Conservation (phyloP, 75 land plant genomes). For the Azolla pinnata region DNA sequence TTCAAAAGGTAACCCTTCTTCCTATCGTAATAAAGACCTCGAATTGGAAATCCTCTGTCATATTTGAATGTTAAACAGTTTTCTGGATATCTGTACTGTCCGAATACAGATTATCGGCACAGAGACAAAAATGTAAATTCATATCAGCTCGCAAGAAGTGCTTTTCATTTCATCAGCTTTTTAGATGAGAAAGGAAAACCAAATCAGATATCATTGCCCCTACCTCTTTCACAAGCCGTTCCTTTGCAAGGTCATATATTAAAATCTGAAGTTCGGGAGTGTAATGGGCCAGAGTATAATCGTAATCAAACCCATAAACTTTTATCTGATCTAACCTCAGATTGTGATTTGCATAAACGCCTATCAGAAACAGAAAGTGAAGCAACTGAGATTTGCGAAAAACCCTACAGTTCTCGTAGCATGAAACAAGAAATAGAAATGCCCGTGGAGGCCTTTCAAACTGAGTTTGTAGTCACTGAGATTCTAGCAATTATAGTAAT, state of each 20-base stretch:
- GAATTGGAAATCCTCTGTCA: conserved; percentile 74
- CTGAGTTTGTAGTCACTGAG: not conserved
- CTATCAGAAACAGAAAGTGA: conserved; percentile 19
- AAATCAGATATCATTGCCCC: conserved; percentile 4
- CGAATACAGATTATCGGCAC: not conserved
- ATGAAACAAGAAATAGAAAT: not conserved
- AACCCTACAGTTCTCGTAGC: not conserved
- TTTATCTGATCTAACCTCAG: conserved; percentile 59
- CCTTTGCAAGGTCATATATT: conserved; percentile 83
- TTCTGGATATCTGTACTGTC: conserved; percentile 87
- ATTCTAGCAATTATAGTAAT: not conserved
- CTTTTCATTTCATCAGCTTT: too few species aligned
- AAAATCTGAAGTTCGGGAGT: conserved; percentile 55
- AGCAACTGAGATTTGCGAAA: not conserved
- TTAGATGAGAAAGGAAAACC: not conserved
- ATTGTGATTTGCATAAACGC: conserved; percentile 84
- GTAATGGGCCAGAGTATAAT: conserved; percentile 92
- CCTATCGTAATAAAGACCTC: conserved; percentile 92
- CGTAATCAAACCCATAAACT: conserved; percentile 97
- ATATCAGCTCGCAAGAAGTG: too few species aligned
- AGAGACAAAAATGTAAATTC: not conserved
- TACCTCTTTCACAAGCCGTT: conserved; percentile 93
- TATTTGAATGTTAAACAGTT: conserved; percentile 69
- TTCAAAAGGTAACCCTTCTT: conserved; percentile 76
- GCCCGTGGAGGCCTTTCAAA: not conserved